Evolutionary conservation across 2,329 filamentous ascomycete species (phyloP), one percentile per base, ranked within the genome.

Genomic region (Paramyrothecium sp.): DNA sequence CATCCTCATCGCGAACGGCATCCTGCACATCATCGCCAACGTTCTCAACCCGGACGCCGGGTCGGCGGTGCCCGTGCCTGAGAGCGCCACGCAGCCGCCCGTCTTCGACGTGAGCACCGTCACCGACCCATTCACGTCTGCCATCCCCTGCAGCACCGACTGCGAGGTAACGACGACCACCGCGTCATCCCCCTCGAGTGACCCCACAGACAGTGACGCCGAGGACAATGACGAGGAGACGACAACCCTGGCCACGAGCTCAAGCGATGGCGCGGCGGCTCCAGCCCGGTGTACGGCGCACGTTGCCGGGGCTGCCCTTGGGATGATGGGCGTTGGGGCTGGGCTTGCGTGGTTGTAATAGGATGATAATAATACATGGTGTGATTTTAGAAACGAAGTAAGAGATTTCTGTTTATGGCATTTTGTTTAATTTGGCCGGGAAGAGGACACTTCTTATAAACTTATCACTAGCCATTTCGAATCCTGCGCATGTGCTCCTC

Each of bases 11-110:
- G 78, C 80, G 56, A 86, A 86, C 63, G 84, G 84, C 44, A 81
- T 86, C 52, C 69, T 85, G 20, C 84, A 87, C 67, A 73, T 86
- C 49, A 75, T 86, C 56, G 83, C 87, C 65, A 76, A 74, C 56
- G 78, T 81, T 8, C 70, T 83, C 30, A 81, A 78, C 64, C 79
- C 78, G 1, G 67, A 76, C 41, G 72, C 67, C 3, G 57, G 70
- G 16, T 62, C 61, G 3, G 70, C 66, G 3, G 59, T 61, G 19
- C 78, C 78, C 1, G 70, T 81, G 51, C 71, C 74, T 7, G 67
- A 65, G 3, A 60, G 69, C 2, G 65, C 64, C 22, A 77, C 78
- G 1, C 80, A 82, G 41, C 66, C 74, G 0, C 77, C 81, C 4
- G 86, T 80, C 1, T 90, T 83, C 71, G 72, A 73, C 22, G 78